phyloP scores from a whole-genome alignment of 2,329 filamentous ascomycete species.

The Monosporascus sp. region DNA sequence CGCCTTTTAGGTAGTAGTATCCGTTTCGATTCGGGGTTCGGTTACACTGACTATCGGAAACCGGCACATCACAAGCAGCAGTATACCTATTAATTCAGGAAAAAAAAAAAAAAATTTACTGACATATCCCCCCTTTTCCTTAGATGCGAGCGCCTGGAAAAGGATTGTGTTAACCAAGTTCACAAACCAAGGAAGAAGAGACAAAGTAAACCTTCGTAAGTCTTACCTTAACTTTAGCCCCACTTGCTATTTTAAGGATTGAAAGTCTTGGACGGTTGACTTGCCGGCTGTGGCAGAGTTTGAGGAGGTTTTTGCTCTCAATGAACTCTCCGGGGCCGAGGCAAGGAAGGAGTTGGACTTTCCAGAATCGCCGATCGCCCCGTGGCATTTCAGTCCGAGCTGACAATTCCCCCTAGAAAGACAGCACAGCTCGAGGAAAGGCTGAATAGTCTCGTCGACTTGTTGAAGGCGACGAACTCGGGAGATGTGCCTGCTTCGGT shows the following conservation, averaged over 20 bases:
- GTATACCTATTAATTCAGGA: not conserved
- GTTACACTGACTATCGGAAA: not conserved
- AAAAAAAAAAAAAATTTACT: slow-evolving; percentile 2
- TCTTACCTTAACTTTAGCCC: slow-evolving; percentile 6
- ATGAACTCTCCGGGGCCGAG: not conserved
- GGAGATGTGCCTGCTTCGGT: slow-evolving; percentile 10
- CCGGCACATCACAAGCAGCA: not conserved
- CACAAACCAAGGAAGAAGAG: slow-evolving; percentile 49
- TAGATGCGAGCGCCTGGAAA: slow-evolving; percentile 45
- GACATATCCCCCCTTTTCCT: not conserved
- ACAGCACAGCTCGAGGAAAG: slow-evolving; percentile 47
- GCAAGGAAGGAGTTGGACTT: not conserved
- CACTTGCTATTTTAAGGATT: not conserved
- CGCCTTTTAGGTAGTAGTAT: not conserved
- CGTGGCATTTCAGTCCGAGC: not conserved
- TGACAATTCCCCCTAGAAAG: slow-evolving; percentile 27
- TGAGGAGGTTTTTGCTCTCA: not conserved
- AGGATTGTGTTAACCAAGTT: slow-evolving; percentile 42
- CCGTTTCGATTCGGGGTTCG: not conserved
- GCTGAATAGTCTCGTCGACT: slow-evolving; percentile 43
- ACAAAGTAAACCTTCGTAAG: slow-evolving; percentile 46
- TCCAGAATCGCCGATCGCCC: not conserved
- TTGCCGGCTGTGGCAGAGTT: not conserved
- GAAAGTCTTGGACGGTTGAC: not conserved
- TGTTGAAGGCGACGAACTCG: slow-evolving; percentile 36